Percentiles rank a stretch among this genome's conserved stretches.
Evolutionary conservation across 2,329 filamentous ascomycete species (phyloP).

Genomic region (Alternaria dauci): DNA sequence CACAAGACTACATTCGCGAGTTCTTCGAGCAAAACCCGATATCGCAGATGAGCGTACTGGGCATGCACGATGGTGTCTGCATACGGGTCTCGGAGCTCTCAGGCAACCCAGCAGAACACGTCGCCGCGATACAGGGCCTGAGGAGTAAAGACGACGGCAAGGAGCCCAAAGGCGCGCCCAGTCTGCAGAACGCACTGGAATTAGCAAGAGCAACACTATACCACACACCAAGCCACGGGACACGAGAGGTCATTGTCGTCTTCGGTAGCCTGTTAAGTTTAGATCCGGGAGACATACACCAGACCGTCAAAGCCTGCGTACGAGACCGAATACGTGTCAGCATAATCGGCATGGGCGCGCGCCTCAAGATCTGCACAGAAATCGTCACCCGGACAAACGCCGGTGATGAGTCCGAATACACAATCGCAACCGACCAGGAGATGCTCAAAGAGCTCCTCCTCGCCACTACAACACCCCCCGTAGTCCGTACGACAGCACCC

Average conservation of each 20-base stretch:
- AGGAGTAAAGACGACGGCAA: slow-evolving; percentile 69
- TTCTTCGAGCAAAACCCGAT: slow-evolving; percentile 99
- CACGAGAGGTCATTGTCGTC: slow-evolving; percentile 88
- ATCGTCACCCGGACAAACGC: slow-evolving; percentile 88
- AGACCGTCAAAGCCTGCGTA: slow-evolving; percentile 81
- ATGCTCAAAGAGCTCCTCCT: slow-evolving; percentile 92
- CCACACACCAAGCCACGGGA: slow-evolving; percentile 91
- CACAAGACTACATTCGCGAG: slow-evolving; percentile 86
- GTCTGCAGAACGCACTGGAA: slow-evolving; percentile 91
- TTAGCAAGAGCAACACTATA: slow-evolving; percentile 94
- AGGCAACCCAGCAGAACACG: slow-evolving; percentile 89
- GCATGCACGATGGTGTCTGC: slow-evolving; percentile 91
- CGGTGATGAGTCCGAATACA: slow-evolving; percentile 78
- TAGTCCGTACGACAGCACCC: slow-evolving; percentile 68
- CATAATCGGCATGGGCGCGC: slow-evolving; percentile 88
- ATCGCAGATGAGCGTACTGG: slow-evolving; percentile 89
- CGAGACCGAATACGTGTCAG: slow-evolving; percentile 85
- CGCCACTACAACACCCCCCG: slow-evolving; percentile 85
- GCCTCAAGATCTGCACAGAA: slow-evolving; percentile 90
- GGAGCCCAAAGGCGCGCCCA: slow-evolving; percentile 60
- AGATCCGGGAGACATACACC: slow-evolving; percentile 94
- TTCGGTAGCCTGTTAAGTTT: slow-evolving; percentile 90
- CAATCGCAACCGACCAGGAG: slow-evolving; percentile 83
- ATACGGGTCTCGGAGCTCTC: slow-evolving; percentile 86
- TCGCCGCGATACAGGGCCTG: slow-evolving; percentile 75